Conservation (phyloP, 2,329 filamentous ascomycete genomes). For the Nemania diffusa region DNA sequence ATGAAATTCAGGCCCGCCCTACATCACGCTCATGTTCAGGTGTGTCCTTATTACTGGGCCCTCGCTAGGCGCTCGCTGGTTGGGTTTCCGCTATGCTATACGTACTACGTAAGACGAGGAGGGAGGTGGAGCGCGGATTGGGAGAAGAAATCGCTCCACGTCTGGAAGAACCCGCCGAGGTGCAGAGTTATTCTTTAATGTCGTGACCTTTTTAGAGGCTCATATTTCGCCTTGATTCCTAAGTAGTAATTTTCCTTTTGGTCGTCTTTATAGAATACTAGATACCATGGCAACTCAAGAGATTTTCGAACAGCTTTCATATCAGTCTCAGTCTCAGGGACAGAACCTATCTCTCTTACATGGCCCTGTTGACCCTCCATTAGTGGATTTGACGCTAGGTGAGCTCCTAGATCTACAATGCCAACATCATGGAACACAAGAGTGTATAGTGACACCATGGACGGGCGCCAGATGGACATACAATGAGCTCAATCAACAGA, state of each 20-base stretch:
- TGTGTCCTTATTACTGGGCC: constrained; percentile 7
- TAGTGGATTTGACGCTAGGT: constrained; percentile 77
- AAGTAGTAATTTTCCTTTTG: not conserved
- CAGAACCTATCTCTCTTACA: constrained; percentile 69
- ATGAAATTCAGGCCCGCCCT: constrained; percentile 1
- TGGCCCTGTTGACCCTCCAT: constrained; percentile 73
- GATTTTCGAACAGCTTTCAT: constrained; percentile 29
- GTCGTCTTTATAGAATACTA: not conserved
- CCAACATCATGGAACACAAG: constrained; percentile 70
- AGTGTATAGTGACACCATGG: constrained; percentile 80
- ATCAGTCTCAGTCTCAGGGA: constrained; percentile 38
- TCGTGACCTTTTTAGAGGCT: constrained; percentile 16
- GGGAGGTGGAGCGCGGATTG: constrained; percentile 13
- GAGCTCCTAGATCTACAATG: constrained; percentile 78
- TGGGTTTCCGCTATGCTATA: constrained; percentile 10
- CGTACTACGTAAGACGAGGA: no score
- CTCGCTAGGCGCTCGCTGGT: constrained; percentile 9
- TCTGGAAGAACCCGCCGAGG: not conserved
- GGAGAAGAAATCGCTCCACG: constrained; percentile 14
- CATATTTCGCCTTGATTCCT: not conserved
- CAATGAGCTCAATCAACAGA: constrained; percentile 70
- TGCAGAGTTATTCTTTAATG: not conserved
- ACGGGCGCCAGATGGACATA: constrained; percentile 80
- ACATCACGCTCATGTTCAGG: constrained; percentile 11
- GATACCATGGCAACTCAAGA: constrained; percentile 45